Conservation (phyloP, 2,329 filamentous ascomycete species). For the Zasmidium cellare region DNA sequence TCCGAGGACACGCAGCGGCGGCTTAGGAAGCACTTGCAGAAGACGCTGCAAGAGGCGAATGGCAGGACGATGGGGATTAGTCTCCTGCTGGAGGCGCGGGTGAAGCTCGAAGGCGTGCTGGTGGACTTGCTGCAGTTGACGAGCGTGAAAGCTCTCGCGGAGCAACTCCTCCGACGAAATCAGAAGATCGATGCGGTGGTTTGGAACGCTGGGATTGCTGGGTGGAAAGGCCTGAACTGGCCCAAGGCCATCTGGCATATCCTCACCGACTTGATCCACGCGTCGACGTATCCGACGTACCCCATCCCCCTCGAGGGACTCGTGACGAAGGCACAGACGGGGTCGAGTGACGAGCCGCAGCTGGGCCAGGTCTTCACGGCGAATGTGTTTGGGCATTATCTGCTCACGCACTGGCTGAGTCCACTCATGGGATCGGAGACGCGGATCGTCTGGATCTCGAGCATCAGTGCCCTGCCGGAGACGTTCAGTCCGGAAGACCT, state of each 20-base stretch:
- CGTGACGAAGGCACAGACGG: constrained; percentile 53
- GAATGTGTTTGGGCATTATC: constrained; percentile 94
- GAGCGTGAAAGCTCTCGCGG: constrained; percentile 56
- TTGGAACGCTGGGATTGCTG: constrained; percentile 86
- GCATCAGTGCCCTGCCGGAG: constrained; percentile 66
- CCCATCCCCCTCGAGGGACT: constrained; percentile 65
- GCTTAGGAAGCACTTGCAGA: constrained; percentile 54
- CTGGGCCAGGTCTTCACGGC: constrained; percentile 84
- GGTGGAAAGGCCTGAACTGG: constrained; percentile 80
- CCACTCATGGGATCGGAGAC: constrained; percentile 63
- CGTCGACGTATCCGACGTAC: constrained; percentile 74
- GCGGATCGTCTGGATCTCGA: constrained; percentile 84
- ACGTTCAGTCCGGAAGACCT: constrained; percentile 69
- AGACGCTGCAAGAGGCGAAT: constrained; percentile 40
- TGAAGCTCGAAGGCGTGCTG: constrained; percentile 57
- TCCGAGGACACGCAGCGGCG: constrained; percentile 68
- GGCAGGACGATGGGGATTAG: constrained; percentile 40
- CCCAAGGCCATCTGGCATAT: constrained; percentile 55
- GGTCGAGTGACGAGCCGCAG: constrained; percentile 50
- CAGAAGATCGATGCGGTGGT: constrained; percentile 77
- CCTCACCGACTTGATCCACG: constrained; percentile 64
- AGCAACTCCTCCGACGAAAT: constrained; percentile 55
- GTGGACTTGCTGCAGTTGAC: constrained; percentile 59
- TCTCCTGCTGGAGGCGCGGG: constrained; percentile 41
- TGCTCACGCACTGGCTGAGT: constrained; percentile 77